phyloP scores from a whole-genome alignment of 805 yeast genomes.

The Yarrowia keelungensis region DNA sequence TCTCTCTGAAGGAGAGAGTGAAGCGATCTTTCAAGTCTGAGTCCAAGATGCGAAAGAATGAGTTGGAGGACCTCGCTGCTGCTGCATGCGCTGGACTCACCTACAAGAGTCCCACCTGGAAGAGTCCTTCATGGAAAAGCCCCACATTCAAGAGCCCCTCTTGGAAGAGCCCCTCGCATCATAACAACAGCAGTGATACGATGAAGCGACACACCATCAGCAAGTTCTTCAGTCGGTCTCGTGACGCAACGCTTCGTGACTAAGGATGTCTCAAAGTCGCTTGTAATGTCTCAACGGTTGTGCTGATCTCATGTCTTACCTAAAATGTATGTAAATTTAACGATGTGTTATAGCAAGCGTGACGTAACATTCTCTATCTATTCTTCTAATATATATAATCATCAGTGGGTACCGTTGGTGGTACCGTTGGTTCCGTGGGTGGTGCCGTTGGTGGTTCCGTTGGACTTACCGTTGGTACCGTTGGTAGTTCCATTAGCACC shows the following conservation, averaged over 20 bases:
- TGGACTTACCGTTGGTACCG: background rate
- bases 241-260: slow-evolving; percentile 22
- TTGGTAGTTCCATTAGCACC: background rate
- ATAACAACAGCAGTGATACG: slow-evolving; percentile 1
- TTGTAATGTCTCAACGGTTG: background rate
- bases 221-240: slow-evolving; percentile 28
- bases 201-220: slow-evolving; percentile 29
- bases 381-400: slow-evolving; percentile 21
- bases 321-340: slow-evolving; percentile 1
- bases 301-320: background rate
- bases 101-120: slow-evolving; percentile 21
- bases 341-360: background rate
- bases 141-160: slow-evolving; percentile 26
- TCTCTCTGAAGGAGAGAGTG: slow-evolving; percentile 9
- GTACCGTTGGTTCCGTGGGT: background rate
- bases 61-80: slow-evolving; percentile 8
- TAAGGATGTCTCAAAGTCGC: background rate
- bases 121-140: slow-evolving; percentile 23
- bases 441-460: background rate
- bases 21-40: slow-evolving; percentile 28
- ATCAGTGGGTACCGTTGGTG: background rate
- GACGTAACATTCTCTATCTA: slow-evolving; percentile 10
- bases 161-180: slow-evolving; percentile 18
- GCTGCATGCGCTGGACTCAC: background rate
- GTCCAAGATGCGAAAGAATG: slow-evolving; percentile 20